These are phyloP conservation scores for Tremellales sp. DNA, from an alignment of 1,284 basidiomycete species.

Conservation along the genomic window DNA sequence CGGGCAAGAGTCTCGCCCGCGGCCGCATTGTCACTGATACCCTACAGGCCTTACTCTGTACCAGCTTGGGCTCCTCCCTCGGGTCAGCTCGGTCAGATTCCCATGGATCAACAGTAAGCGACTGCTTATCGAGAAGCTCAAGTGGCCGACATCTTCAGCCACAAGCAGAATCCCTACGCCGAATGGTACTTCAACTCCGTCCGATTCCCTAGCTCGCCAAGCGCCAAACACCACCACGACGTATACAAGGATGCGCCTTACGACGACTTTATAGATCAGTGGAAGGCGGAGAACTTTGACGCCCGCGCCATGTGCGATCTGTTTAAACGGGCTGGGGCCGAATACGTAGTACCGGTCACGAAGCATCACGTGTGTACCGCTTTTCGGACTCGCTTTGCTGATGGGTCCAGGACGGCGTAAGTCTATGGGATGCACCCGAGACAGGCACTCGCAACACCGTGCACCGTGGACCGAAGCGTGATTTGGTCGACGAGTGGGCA, in stretches of 20 bases:
- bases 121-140: not conserved
- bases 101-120: not conserved
- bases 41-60: not conserved
- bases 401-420: not conserved
- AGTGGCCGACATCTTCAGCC: too few relatives aligned
- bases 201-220: not conserved
- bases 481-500: not conserved
- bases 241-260: not conserved
- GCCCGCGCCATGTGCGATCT: not conserved
- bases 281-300: not conserved
- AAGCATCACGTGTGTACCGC: not conserved
- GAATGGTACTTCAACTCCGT: not conserved
- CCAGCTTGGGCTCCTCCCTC: not conserved
- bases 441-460: not conserved
- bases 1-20: not conserved
- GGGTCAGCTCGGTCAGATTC: not conserved
- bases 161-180: not conserved
- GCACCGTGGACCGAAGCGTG: not conserved
- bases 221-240: not conserved
- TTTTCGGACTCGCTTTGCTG: not conserved
- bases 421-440: not conserved
- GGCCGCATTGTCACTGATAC: not conserved
- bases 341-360: not conserved
- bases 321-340: not conserved
- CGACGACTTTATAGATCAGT: not conserved